Evolutionary conservation across 208 protist species (phyloP).

Genomic region (Trypanosoma conorhini): DNA sequence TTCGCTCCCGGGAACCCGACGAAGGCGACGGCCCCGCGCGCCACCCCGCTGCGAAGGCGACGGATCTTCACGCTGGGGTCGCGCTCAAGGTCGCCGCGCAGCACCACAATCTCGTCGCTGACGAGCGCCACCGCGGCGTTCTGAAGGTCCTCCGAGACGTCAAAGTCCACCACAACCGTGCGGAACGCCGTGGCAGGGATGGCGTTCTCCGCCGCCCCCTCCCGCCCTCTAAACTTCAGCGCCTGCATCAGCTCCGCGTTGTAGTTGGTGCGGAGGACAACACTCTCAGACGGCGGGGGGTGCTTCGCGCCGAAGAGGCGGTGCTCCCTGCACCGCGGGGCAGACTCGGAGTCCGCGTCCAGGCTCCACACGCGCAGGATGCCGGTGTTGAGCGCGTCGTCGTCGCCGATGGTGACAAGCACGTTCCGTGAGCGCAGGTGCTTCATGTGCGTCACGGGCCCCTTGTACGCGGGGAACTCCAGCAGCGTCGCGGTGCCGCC

Average conservation of each 20-base stretch:
- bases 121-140: conserved; percentile 83
- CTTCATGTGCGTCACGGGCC: conserved; percentile 68
- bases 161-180: conserved; percentile 75
- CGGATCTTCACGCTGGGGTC: conserved; percentile 29
- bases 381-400: conserved; percentile 49
- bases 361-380: conserved; percentile 65
- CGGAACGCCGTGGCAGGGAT: conserved; percentile 34
- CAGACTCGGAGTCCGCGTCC: conserved; percentile 31
- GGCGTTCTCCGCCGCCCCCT: not conserved
- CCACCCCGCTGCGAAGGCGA: conserved; percentile 36
- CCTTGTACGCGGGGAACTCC: conserved; percentile 82
- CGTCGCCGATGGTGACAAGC: conserved; percentile 83
- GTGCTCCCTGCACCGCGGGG: conserved; percentile 50
- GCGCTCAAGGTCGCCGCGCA: conserved; percentile 54
- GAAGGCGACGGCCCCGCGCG: conserved; percentile 39
- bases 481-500: conserved; percentile 25
- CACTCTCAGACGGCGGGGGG: conserved; percentile 17
- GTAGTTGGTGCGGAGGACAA: conserved; percentile 29
- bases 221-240: conserved; percentile 23
- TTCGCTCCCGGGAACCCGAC: conserved; percentile 35
- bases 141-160: conserved; percentile 81
- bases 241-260: conserved; percentile 21
- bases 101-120: conserved; percentile 80
- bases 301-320: conserved; percentile 37
- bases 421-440: conserved; percentile 46